These are phyloP conservation scores for Salix arbutifolia DNA, from an alignment of 345 rosid species.

Conservation along the genomic window DNA sequence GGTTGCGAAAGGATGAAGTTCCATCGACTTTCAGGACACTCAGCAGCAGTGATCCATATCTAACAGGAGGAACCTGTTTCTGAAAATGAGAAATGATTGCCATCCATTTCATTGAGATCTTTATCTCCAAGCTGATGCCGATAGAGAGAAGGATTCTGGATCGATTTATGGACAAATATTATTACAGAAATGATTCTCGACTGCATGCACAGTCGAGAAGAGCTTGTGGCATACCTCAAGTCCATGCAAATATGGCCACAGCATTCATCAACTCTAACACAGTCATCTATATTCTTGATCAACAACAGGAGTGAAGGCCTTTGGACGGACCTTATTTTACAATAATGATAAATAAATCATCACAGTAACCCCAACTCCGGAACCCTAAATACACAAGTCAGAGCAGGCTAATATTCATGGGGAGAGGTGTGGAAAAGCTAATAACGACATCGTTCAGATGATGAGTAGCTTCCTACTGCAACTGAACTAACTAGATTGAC, in stretches of 20 bases:
- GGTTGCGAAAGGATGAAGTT: no score
- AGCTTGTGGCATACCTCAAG: neutral
- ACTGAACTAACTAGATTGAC: conserved; percentile 20
- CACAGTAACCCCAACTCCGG: conserved; percentile 32
- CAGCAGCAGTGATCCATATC: no score
- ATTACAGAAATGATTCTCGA: no score
- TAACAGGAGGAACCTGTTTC: no score
- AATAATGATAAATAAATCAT: conserved; percentile 6
- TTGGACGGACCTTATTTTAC: conserved; percentile 29
- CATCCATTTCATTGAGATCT: no score
- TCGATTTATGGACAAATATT: no score
- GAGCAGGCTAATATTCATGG: neutral
- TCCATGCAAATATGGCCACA: neutral
- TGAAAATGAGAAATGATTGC: no score
- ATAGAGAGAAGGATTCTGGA: no score
- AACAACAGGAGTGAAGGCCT: conserved; percentile 24
- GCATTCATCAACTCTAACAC: neutral
- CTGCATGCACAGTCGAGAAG: no score
- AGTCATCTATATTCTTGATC: neutral
- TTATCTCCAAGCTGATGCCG: no score
- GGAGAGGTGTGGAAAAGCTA: conserved; percentile 5
- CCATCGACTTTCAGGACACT: no score
- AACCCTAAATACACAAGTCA: neutral
- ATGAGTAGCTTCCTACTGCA: conserved; percentile 12
- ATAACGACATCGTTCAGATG: conserved; percentile 4